Percentiles rank a stretch among this genome's conserved stretches.
Evolutionary conservation across 176 grass and related monocot species (phyloP).

Genomic region (Ensete glaucum): DNA sequence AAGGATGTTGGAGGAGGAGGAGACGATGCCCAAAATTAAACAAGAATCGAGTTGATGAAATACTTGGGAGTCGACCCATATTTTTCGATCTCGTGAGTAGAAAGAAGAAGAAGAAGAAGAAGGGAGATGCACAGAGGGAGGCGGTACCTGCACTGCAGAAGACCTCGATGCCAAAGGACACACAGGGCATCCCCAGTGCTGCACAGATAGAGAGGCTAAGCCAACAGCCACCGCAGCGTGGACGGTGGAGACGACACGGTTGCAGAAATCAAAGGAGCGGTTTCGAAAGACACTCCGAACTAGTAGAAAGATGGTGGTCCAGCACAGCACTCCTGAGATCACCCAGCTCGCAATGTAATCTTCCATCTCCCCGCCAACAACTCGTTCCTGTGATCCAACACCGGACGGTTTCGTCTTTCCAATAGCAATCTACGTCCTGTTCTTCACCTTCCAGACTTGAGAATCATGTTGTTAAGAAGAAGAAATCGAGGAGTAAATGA

Average conservation of each 20-base stretch:
- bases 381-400: too few relatives aligned
- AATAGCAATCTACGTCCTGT: too few relatives aligned
- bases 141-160: constrained; percentile 9
- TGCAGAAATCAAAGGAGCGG: constrained; percentile 32
- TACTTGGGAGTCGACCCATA: too few relatives aligned
- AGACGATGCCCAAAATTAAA: neutral
- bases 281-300: constrained; percentile 19
- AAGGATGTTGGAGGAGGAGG: neutral
- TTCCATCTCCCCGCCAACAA: constrained; percentile 1
- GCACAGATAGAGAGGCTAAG: constrained; percentile 15
- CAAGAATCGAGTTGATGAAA: too few relatives aligned
- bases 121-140: too few relatives aligned
- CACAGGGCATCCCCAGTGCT: constrained; percentile 31
- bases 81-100: too few relatives aligned
- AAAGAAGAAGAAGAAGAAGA: too few relatives aligned
- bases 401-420: too few relatives aligned
- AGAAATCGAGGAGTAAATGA: too few relatives aligned
- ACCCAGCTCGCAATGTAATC: constrained; percentile 22
- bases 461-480: too few relatives aligned
- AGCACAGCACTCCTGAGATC: constrained; percentile 19
- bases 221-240: constrained; percentile 22
- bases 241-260: constrained; percentile 17
- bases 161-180: constrained; percentile 23
- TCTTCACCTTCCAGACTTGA: too few relatives aligned
- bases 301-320: constrained; percentile 12